Evolutionary conservation across 768 basidiomycete genomes (phyloP).

Genomic region (Xanthoconium purpureum): DNA sequence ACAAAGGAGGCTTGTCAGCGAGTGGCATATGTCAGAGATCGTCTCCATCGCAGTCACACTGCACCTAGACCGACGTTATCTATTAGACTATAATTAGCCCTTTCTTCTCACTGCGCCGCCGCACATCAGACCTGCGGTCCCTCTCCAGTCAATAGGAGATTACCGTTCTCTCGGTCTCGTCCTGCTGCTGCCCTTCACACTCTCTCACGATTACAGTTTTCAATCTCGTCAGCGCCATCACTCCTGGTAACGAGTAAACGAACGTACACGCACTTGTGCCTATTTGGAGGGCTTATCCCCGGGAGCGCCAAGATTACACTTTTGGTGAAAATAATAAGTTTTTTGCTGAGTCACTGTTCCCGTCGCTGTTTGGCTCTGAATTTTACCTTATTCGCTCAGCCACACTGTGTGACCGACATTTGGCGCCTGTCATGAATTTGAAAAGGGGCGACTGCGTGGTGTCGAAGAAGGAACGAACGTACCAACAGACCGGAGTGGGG

Average conservation of each 20-base stretch:
- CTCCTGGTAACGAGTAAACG: conserved; percentile 61
- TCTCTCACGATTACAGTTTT: conserved; percentile 30
- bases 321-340: conserved; percentile 39
- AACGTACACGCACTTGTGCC: conserved; percentile 65
- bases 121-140: not conserved
- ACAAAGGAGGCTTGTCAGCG: not conserved
- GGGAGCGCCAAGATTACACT: conserved; percentile 80
- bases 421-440: conserved; percentile 1
- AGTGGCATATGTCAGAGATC: conserved; percentile 5
- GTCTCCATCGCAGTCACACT: not conserved
- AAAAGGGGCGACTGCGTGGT: not conserved
- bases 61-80: conserved; percentile 1
- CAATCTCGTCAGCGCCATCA: conserved; percentile 59
- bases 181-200: not conserved
- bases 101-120: conserved; percentile 10
- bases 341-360: not conserved
- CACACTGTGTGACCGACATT: not conserved
- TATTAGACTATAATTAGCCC: not conserved
- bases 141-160: not conserved
- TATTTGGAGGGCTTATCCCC: conserved; percentile 60
- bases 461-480: conserved; percentile 22
- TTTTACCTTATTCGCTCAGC: conserved; percentile 50
- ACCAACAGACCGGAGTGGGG: conserved; percentile 87
- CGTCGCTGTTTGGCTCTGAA: conserved; percentile 29
- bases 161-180: not conserved